These are phyloP conservation scores for Turnera subulata DNA, from an alignment of 345 rosid species.

Conservation along the genomic window DNA sequence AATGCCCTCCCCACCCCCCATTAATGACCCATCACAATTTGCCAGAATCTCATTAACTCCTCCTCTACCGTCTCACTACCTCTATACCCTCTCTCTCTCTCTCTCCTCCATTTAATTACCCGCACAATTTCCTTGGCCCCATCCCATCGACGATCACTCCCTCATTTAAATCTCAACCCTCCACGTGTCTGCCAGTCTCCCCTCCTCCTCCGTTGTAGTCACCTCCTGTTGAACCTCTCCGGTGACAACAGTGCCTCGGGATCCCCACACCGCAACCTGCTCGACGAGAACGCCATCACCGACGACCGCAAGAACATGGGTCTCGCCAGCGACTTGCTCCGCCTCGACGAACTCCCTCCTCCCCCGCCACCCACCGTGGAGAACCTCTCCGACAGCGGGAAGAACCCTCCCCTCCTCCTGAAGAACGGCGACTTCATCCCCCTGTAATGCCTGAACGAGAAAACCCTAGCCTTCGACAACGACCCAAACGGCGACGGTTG, in stretches of 20 bases:
- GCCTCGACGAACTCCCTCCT: slow-evolving; percentile 50
- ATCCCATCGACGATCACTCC: slow-evolving; percentile 23
- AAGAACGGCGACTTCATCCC: slow-evolving; percentile 73
- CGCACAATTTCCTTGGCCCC: neutral
- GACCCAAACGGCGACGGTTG: slow-evolving; percentile 85
- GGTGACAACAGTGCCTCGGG: slow-evolving; percentile 96
- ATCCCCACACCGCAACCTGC: slow-evolving; percentile 91
- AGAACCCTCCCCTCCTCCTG: slow-evolving; percentile 50
- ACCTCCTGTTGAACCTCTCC: slow-evolving; percentile 71
- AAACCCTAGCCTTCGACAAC: slow-evolving; percentile 60
- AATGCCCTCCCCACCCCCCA: slow-evolving; percentile 49
- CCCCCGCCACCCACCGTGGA: slow-evolving; percentile 32
- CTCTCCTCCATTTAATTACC: neutral
- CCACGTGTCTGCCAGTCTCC: slow-evolving; percentile 50
- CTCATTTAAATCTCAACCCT: slow-evolving; percentile 28
- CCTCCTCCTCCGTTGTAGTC: neutral
- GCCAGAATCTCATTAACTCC: slow-evolving; percentile 17
- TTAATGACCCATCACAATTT: slow-evolving; percentile 30
- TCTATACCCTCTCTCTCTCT: neutral
- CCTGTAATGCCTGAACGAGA: slow-evolving; percentile 67
- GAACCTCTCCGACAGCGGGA: slow-evolving; percentile 70
- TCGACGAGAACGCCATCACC: slow-evolving; percentile 63
- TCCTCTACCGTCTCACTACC: neutral
- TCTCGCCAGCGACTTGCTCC: slow-evolving; percentile 77
- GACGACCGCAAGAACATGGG: slow-evolving; percentile 56